Evolutionary conservation across 768 basidiomycete genomes (phyloP), one percentile per base, ranked within the genome.

Genomic region (Serendipita vermifera): DNA sequence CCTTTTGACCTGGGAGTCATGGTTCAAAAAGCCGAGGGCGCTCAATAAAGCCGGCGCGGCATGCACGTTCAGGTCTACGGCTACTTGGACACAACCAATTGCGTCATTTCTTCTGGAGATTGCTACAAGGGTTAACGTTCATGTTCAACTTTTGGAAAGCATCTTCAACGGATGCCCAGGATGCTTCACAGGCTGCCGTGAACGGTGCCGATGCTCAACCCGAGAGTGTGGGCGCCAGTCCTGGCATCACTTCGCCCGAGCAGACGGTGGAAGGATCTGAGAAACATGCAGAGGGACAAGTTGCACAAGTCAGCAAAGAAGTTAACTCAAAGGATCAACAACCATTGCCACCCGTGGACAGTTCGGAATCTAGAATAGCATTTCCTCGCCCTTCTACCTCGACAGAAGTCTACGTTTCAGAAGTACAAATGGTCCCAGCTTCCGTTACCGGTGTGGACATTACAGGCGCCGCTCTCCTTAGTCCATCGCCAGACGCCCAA

Each of bases 21-120:
- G 36, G 36, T 38, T 13, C 13, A 13, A 17, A 17, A 38, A 38
- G 46, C 46, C 24, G 24, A 51, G 20, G 46, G 32, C 24, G n/a
- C n/a, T n/a, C 46, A 22, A 51, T n/a, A 51, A 31, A 31, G 40
- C 40, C 7, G 9, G 35, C 9, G 35, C 35, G 43, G 17, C 32
- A 33, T 9, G 22, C 27, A 41, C 48, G 56, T 24, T 27, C 20
- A 27, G 14, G 51, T 56, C 15, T 20, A 31, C 55, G 68, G 41
- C 54, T 64, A 71, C 69, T 22, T n/a, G 69, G 33, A 73, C 61
- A 40, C 72, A 67, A 56, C 71, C 65, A 51, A 64, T 63, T 29
- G 73, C 57, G 1, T 63, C 64, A 57, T 72, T 73, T 54, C 63
- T 56, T 40, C 24, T 53, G 40, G 33, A 32, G 43, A n/a, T 40